Percentiles rank a stretch among this genome's conserved stretches.
Conservation (phyloP, 2,329 filamentous ascomycete genomes). For the Alternaria triticina region DNA sequence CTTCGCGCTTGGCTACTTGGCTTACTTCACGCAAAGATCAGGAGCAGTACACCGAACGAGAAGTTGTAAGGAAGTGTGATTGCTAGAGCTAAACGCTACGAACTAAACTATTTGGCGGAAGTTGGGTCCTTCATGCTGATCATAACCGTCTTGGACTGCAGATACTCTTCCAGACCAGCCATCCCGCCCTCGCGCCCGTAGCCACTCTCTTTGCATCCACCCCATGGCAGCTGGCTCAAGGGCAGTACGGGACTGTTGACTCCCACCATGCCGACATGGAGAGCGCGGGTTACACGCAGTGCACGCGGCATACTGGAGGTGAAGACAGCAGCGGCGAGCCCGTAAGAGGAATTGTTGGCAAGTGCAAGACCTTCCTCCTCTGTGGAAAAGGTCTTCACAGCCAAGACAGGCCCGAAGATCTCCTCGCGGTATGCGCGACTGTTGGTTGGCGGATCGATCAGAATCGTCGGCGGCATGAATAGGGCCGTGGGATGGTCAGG, state of each 20-base stretch:
- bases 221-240: neutral
- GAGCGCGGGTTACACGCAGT: slow-evolving; percentile 19
- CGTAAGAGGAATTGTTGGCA: slow-evolving; percentile 42
- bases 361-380: slow-evolving; percentile 42
- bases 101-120: neutral
- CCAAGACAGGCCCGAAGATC: slow-evolving; percentile 43
- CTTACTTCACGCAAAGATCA: neutral
- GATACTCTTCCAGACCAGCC: neutral
- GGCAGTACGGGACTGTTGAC: slow-evolving; percentile 14
- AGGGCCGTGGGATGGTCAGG: neutral
- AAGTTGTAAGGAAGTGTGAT: neutral
- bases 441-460: neutral
- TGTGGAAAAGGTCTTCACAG: slow-evolving; percentile 39
- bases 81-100: neutral
- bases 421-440: slow-evolving; percentile 22
- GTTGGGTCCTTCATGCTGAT: slow-evolving; percentile 1
- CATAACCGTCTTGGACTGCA: slow-evolving; percentile 1
- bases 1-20: neutral
- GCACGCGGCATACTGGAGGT: slow-evolving; percentile 20
- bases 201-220: slow-evolving; percentile 3
- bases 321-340: slow-evolving; percentile 23
- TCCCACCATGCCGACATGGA: slow-evolving; percentile 28
- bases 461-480: slow-evolving; percentile 3
- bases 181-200: neutral
- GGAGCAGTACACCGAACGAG: neutral